Evolutionary conservation across 495 filamentous ascomycete species (phyloP).

Genomic region (Chaetomium fimeti): DNA sequence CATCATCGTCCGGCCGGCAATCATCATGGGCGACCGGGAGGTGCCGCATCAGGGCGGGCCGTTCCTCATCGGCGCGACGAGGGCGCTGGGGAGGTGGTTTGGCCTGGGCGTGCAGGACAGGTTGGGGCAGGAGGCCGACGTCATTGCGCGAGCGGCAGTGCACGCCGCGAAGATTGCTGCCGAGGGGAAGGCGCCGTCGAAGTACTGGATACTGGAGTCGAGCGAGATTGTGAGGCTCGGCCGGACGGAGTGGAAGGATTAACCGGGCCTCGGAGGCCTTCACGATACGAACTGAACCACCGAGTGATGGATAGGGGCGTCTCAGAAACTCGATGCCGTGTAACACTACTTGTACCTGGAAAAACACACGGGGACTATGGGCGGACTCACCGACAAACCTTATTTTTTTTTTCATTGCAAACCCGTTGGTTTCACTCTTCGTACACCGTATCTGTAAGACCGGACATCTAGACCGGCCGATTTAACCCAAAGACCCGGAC

Average conservation of each 20-base stretch:
- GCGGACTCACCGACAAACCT: background rate
- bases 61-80: slow-evolving; percentile 50
- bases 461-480: background rate
- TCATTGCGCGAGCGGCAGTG: slow-evolving; percentile 73
- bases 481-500: background rate
- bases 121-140: slow-evolving; percentile 71
- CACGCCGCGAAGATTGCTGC: slow-evolving; percentile 48
- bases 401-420: background rate
- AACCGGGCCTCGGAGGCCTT: background rate
- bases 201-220: slow-evolving; percentile 49
- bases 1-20: slow-evolving; percentile 70
- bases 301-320: background rate
- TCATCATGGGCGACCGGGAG: slow-evolving; percentile 69
- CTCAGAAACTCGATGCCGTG: background rate
- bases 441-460: background rate
- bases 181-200: slow-evolving; percentile 48
- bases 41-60: slow-evolving; percentile 53
- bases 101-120: slow-evolving; percentile 54
- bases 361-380: background rate
- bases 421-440: background rate
- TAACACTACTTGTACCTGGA: background rate
- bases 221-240: slow-evolving; percentile 52
- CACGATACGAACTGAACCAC: background rate
- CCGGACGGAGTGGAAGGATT: slow-evolving; percentile 42
- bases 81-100: slow-evolving; percentile 49